Evolutionary conservation across 1,139 yeast genomes (phyloP), one percentile per base, ranked within the genome.

Genomic region (Yamadazyma membranifaciens): DNA sequence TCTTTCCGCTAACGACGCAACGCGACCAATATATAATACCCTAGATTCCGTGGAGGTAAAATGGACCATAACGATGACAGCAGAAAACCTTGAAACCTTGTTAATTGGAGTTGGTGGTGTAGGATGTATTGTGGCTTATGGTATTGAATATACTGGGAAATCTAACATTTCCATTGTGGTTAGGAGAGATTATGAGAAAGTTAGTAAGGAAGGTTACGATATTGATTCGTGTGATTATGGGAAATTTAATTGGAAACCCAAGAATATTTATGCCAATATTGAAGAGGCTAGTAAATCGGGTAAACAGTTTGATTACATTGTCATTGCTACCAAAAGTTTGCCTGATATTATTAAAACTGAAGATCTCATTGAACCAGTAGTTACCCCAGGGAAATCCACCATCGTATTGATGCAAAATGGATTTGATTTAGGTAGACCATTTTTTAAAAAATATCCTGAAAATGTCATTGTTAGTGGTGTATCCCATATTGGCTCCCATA

Each of bases 381-480:
- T 69, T 9, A 58, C 69, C 9, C 50, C 63, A 9, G 68, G 60
- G 3, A 38, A 45, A 15, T 71, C 87, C 3, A 69, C 24, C 24
- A 20, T 20, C 7, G 24, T 20, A 2, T 67, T 85, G 45, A 57
- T 84, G 38, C 91, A 85, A 59, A 85, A 85, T 52, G 94, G 94
- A 4, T 69, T 83, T 45, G 91, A 81, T 28, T 81, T 83, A 45
- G 95, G 84, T 55, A 67, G 66, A 43, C 77, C 84, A 2, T 70
- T 81, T 50, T 69, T 80, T 37, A 64, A 69, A 40, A 66, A 70
- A 33, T 84, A 71, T 55, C 92, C 92, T 4, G 61, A 67, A 0
- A 75, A 77, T 38, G 61, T 77, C n/a, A 73, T 83, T 5, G 65
- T 86, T 22, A 80, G 87, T 36, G 92, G 88, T 7, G 84, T 83